phyloP scores from a whole-genome alignment of 768 basidiomycete genomes.

The Vararia minispora region DNA sequence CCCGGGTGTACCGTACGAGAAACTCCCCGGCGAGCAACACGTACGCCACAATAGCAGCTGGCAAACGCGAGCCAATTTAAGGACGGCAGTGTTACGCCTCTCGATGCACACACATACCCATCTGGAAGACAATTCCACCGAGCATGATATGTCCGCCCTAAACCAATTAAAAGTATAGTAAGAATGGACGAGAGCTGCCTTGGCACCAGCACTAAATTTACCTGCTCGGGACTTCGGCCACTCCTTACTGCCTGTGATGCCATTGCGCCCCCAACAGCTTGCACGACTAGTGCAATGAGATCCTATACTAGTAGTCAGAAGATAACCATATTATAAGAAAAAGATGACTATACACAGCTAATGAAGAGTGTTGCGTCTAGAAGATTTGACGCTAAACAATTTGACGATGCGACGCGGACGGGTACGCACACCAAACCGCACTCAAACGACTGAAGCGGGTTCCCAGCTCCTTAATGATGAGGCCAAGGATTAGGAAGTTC shows the following conservation, averaged over 20 bases:
- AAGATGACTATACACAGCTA: constrained; percentile 24
- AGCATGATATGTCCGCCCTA: constrained; percentile 47
- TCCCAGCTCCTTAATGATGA: constrained; percentile 33
- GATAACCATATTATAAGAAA: not conserved
- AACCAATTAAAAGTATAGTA: not conserved
- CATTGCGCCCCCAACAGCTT: constrained; percentile 51
- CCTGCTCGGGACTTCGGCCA: constrained; percentile 15
- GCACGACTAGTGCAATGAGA: constrained; percentile 47
- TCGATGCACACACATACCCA: constrained; percentile 23
- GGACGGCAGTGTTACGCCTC: not conserved
- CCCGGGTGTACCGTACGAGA: constrained; percentile 26
- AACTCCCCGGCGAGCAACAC: constrained; percentile 32
- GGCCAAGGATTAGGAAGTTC: constrained; percentile 47
- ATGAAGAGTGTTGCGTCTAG: constrained; percentile 34
- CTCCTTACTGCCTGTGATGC: constrained; percentile 22
- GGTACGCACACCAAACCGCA: constrained; percentile 30
- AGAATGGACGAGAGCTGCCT: not conserved
- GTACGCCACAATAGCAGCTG: constrained; percentile 33
- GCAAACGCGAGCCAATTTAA: not conserved
- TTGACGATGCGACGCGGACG: constrained; percentile 1
- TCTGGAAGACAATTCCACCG: constrained; percentile 51
- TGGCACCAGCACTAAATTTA: constrained; percentile 3
- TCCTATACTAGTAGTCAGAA: constrained; percentile 24
- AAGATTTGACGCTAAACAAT: not conserved
- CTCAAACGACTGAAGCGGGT: constrained; percentile 33